A percentile compares a stretch with the other conserved stretches of the same genome.
Evolutionary conservation across 2,329 filamentous ascomycete genomes (phyloP).

Genomic region (Fusarium nanum): DNA sequence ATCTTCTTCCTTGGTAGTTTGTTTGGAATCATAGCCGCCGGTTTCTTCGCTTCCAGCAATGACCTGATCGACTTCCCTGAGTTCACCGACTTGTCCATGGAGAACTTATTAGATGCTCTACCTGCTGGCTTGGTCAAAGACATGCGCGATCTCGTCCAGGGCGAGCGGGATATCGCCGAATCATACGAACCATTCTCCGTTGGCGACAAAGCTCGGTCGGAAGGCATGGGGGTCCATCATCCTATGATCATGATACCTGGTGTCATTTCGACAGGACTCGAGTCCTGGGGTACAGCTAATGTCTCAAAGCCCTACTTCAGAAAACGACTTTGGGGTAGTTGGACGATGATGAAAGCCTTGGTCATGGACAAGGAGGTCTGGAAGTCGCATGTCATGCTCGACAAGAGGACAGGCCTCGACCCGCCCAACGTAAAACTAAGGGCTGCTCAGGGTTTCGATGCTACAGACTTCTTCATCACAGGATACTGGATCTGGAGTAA

Average conservation of each 20-base stretch:
- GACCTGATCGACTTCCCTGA: conserved; percentile 86
- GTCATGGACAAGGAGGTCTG: conserved; percentile 93
- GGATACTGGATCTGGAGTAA: conserved; percentile 99
- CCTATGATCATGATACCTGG: conserved; percentile 97
- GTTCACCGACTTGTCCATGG: conserved; percentile 80
- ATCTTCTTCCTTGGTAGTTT: conserved; percentile 90
- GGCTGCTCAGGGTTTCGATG: conserved; percentile 95
- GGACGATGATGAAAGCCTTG: conserved; percentile 98
- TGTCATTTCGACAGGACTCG: conserved; percentile 95
- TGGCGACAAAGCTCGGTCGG: conserved; percentile 81
- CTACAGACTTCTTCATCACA: conserved; percentile 92
- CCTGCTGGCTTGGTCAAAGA: conserved; percentile 88
- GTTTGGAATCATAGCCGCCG: conserved; percentile 89
- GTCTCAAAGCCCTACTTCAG: conserved; percentile 90
- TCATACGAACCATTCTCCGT: conserved; percentile 95
- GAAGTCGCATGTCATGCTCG: conserved; percentile 98
- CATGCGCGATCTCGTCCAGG: conserved; percentile 85
- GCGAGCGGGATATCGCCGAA: conserved; percentile 83
- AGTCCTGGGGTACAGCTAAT: conserved; percentile 94
- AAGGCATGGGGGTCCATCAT: conserved; percentile 85
- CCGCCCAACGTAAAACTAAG: conserved; percentile 90
- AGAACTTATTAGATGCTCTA: conserved; percentile 86
- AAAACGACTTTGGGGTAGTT: conserved; percentile 95
- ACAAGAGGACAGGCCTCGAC: conserved; percentile 90
- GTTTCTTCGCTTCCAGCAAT: conserved; percentile 89